Percentiles rank a stretch among this genome's conserved stretches.
phyloP scores from a whole-genome alignment of 352 stramenopile species.

The Pythium biforme region DNA sequence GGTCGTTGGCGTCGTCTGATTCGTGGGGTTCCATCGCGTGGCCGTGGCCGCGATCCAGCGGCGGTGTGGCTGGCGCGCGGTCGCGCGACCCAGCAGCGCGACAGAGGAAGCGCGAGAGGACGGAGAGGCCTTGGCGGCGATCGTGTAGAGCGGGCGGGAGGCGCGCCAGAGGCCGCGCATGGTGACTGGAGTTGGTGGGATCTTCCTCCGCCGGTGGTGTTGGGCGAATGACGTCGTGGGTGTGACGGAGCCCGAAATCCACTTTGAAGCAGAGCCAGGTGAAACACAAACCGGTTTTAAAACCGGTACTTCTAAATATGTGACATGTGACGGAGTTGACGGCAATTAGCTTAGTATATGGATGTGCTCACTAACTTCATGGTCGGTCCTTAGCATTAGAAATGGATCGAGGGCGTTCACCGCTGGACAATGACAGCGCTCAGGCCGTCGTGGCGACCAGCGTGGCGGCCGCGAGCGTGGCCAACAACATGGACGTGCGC shows the following conservation, averaged over 20 bases:
- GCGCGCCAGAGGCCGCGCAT: constrained; percentile 23
- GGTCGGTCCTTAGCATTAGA: too few species aligned
- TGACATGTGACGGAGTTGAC: constrained; percentile 9
- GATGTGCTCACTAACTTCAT: too few species aligned
- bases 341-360: background rate
- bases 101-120: background rate
- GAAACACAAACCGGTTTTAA: constrained; percentile 5
- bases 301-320: background rate
- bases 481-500: background rate
- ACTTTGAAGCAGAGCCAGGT: constrained; percentile 18
- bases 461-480: background rate
- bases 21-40: constrained; percentile 15
- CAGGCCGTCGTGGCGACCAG: too few species aligned
- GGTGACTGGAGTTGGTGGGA: background rate
- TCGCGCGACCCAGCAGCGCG: constrained; percentile 1
- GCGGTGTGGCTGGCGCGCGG: too few species aligned
- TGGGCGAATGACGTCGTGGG: constrained; percentile 14
- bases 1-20: background rate
- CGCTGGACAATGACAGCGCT: too few species aligned
- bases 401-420: too few species aligned
- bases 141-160: constrained; percentile 22
- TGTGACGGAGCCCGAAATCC: constrained; percentile 19
- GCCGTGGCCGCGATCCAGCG: constrained; percentile 20
- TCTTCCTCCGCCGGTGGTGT: background rate
- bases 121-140: background rate